phyloP scores from a whole-genome alignment of 306 rosid species.

The Rosa lucieae region DNA sequence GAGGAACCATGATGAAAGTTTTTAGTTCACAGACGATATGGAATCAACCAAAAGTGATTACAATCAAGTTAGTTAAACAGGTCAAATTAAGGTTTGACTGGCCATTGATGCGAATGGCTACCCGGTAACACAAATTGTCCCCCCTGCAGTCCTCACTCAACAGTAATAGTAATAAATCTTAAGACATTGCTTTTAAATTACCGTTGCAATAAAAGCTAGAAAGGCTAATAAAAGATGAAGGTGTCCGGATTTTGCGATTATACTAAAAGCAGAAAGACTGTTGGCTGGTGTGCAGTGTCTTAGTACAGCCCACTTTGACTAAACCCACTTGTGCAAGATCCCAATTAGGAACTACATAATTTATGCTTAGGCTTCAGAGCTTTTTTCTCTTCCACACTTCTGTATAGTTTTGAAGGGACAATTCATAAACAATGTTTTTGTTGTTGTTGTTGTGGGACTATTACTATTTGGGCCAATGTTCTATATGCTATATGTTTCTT shows the following conservation, averaged over 20 bases:
- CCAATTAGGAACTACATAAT: background rate
- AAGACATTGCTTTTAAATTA: background rate
- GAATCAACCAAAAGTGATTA: background rate
- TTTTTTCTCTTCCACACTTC: background rate
- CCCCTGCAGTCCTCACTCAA: background rate
- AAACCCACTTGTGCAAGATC: slow-evolving; percentile 1
- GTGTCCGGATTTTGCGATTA: background rate
- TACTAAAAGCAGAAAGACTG: background rate
- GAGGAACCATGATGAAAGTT: background rate
- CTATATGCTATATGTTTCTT: background rate
- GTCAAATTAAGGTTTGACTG: background rate
- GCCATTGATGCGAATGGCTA: background rate
- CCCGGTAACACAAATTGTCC: background rate
- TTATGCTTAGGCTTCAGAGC: background rate
- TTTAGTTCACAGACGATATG: background rate
- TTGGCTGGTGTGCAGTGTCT: background rate
- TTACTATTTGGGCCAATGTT: slow-evolving; percentile 9
- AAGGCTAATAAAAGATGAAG: background rate
- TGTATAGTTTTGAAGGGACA: background rate
- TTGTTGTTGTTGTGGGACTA: slow-evolving; percentile 11
- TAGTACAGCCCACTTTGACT: background rate
- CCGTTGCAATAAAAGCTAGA: background rate
- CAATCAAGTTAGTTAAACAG: background rate
- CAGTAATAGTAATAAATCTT: background rate
- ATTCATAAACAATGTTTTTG: background rate